Conservation (phyloP, 345 rosid species). For the Cardiospermum halicacabum region DNA sequence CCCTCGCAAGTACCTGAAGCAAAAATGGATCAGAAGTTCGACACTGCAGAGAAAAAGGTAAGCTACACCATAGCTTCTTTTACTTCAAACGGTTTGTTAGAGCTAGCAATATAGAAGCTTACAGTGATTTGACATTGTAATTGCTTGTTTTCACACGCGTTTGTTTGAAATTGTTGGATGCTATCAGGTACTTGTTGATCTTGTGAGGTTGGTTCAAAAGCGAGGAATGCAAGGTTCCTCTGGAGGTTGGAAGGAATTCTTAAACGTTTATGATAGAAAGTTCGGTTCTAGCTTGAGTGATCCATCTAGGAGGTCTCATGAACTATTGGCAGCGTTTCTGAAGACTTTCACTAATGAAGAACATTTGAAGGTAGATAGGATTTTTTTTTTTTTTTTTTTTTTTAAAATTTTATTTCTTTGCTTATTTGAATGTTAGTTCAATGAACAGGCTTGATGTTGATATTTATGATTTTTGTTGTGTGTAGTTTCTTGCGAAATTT, state of each 20-base stretch:
- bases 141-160: not conserved
- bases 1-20: not conserved
- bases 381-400: not conserved
- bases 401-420: too few relatives aligned
- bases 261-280: slow-evolving; percentile 43
- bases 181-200: slow-evolving; percentile 53
- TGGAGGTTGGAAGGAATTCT: slow-evolving; percentile 77
- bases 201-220: slow-evolving; percentile 64
- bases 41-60: slow-evolving; percentile 4
- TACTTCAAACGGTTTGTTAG: not conserved
- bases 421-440: not conserved
- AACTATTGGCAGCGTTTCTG: slow-evolving; percentile 56
- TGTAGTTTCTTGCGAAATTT: slow-evolving; percentile 44
- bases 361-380: slow-evolving; percentile 41
- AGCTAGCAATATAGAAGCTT: not conserved
- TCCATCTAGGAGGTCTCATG: slow-evolving; percentile 57
- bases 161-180: not conserved
- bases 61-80: too few relatives aligned
- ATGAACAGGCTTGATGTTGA: not conserved
- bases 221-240: slow-evolving; percentile 41
- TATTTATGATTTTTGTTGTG: slow-evolving; percentile 12
- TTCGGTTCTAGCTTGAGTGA: slow-evolving; percentile 63
- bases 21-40: slow-evolving; percentile 15
- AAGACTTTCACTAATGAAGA: slow-evolving; percentile 40
- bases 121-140: not conserved